A percentile compares a stretch with the other conserved stretches of the same genome.
phyloP scores from a whole-genome alignment of 2,329 filamentous ascomycete species.

The Shiraia sp. region DNA sequence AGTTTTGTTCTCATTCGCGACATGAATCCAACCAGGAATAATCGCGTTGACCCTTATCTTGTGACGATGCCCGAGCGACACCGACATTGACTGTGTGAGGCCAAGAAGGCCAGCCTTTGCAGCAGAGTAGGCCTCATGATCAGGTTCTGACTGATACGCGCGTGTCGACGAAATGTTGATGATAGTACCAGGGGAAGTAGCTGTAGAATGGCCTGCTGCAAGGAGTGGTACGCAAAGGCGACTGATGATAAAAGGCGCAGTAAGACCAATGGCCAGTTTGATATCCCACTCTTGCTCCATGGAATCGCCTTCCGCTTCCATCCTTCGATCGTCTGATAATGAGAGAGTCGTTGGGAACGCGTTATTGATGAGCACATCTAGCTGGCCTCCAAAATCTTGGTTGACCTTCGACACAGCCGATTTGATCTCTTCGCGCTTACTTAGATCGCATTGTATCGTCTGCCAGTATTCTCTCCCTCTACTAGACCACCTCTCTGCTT shows the following conservation, averaged over 20 bases:
- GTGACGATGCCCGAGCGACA: conserved; percentile 49
- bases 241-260: conserved; percentile 38
- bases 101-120: conserved; percentile 57
- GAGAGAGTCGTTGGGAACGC: conserved; percentile 36
- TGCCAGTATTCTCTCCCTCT: conserved; percentile 17
- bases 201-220: conserved; percentile 16
- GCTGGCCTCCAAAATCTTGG: conserved; percentile 37
- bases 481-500: conserved; percentile 32
- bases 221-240: conserved; percentile 39
- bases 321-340: conserved; percentile 25
- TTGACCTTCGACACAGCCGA: conserved; percentile 42
- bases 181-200: conserved; percentile 34
- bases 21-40: conserved; percentile 58
- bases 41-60: conserved; percentile 55
- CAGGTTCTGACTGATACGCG: conserved; percentile 53
- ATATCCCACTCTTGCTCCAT: conserved; percentile 41
- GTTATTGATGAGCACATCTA: conserved; percentile 44
- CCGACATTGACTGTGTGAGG: conserved; percentile 54
- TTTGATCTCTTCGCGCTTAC: conserved; percentile 44
- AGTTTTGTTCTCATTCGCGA: conserved; percentile 48
- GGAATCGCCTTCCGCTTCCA: conserved; percentile 36
- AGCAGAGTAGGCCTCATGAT: conserved; percentile 56
- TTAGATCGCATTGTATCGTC: conserved; percentile 45
- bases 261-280: conserved; percentile 40
- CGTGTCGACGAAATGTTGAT: conserved; percentile 57